Percentiles rank a stretch among this genome's conserved stretches.
These are phyloP conservation scores for Penicillium waksmanii DNA, from an alignment of 495 filamentous ascomycete species.

Conservation along the genomic window DNA sequence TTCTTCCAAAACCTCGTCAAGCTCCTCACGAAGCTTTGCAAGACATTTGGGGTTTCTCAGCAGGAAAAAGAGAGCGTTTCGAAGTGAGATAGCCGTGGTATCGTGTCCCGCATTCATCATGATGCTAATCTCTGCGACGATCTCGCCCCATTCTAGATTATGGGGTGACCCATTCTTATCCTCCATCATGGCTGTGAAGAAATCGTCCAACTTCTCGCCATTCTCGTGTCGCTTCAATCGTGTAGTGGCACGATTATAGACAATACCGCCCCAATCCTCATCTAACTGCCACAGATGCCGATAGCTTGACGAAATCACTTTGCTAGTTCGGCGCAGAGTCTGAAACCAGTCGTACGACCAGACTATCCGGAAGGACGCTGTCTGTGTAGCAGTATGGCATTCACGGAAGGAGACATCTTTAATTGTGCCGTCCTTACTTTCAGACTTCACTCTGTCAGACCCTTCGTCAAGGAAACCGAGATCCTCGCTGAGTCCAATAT, in stretches of 20 bases:
- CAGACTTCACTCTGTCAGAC: not conserved
- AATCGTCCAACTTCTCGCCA: conserved; percentile 56
- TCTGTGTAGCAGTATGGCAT: not conserved
- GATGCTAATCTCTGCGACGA: conserved; percentile 31
- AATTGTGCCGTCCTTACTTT: not conserved
- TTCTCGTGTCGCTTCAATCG: conserved; percentile 38
- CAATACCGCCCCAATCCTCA: conserved; percentile 36
- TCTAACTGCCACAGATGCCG: conserved; percentile 18
- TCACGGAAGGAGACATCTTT: conserved; percentile 1
- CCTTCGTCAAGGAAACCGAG: not conserved
- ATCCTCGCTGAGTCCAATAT: conserved; percentile 1
- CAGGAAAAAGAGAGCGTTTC: not conserved
- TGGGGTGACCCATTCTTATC: conserved; percentile 43
- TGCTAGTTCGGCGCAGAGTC: conserved; percentile 18
- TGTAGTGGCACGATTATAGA: conserved; percentile 33
- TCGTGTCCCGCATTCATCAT: conserved; percentile 52
- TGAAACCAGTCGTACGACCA: conserved; percentile 51
- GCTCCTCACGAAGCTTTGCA: not conserved
- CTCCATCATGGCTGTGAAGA: conserved; percentile 53
- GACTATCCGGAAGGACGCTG: conserved; percentile 24
- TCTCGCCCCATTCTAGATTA: conserved; percentile 29
- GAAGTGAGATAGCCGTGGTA: not conserved
- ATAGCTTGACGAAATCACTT: conserved; percentile 22
- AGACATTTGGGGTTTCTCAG: not conserved
- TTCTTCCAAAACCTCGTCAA: not conserved